These are phyloP conservation scores for Bromus sterilis DNA, from an alignment of 176 grass and related monocot genomes.

Conservation along the genomic window DNA sequence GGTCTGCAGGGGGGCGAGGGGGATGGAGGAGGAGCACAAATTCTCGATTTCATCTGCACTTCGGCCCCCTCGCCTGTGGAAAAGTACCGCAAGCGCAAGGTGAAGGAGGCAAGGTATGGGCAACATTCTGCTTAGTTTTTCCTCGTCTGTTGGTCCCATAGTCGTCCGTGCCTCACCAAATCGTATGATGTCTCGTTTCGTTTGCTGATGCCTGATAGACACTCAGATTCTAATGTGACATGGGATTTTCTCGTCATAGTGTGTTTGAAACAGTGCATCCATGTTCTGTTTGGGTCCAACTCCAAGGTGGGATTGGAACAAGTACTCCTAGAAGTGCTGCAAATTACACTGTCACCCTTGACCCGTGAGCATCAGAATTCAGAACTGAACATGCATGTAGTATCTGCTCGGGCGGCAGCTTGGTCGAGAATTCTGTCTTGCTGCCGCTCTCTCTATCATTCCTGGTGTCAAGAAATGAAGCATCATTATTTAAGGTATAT, in stretches of 20 bases:
- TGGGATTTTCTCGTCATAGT: neutral
- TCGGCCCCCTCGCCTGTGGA: neutral
- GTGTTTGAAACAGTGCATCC: neutral
- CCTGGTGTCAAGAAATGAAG: neutral
- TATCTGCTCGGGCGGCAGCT: neutral
- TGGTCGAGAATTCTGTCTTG: neutral
- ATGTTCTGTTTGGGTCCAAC: neutral
- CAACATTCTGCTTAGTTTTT: neutral
- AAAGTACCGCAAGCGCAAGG: neutral
- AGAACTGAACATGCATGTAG: too few species aligned
- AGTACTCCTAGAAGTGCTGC: neutral
- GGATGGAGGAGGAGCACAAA: neutral
- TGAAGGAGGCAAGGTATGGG: neutral
- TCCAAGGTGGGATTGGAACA: conserved; percentile 1
- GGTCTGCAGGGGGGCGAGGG: neutral
- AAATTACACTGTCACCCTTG: neutral
- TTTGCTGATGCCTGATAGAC: neutral
- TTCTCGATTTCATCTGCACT: neutral
- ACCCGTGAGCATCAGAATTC: neutral
- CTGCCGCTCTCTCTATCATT: neutral
- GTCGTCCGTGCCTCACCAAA: neutral
- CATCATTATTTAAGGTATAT: neutral
- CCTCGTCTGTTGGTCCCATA: neutral
- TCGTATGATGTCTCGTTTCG: neutral
- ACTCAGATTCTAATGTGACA: neutral